Percentiles rank a stretch among this genome's conserved stretches.
Evolutionary conservation across 345 rosid species (phyloP).

Genomic region (Eucalyptus albens): DNA sequence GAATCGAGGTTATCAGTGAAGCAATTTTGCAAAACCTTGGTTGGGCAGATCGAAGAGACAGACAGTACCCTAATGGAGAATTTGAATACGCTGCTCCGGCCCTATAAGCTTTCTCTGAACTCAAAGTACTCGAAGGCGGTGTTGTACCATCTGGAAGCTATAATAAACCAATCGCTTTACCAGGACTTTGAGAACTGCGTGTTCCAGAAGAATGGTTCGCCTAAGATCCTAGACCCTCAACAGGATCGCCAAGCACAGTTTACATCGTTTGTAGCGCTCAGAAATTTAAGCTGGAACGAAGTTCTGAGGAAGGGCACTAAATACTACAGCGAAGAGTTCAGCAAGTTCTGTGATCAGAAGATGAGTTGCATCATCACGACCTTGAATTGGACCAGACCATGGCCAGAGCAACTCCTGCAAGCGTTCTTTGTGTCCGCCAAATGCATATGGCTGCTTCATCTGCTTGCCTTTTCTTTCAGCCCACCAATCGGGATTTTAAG

Average conservation of each 20-base stretch:
- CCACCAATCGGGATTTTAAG: constrained; percentile 68
- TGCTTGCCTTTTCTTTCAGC: constrained; percentile 84
- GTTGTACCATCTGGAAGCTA: constrained; percentile 67
- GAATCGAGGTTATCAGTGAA: constrained; percentile 91
- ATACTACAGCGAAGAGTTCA: constrained; percentile 86
- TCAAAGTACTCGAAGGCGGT: constrained; percentile 63
- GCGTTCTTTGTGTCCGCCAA: constrained; percentile 87
- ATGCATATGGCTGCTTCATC: constrained; percentile 91
- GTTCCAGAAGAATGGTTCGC: constrained; percentile 72
- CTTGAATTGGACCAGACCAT: constrained; percentile 72
- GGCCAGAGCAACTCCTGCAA: constrained; percentile 89
- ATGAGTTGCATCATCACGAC: constrained; percentile 81
- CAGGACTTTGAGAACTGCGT: constrained; percentile 85
- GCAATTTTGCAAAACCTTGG: constrained; percentile 78
- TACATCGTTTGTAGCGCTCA: constrained; percentile 57
- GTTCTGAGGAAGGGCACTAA: constrained; percentile 87
- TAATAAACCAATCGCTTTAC: constrained; percentile 70
- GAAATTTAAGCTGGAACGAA: constrained; percentile 95
- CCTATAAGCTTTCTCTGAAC: constrained; percentile 45
- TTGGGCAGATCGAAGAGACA: constrained; percentile 59
- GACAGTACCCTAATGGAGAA: constrained; percentile 39
- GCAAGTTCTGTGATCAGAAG: constrained; percentile 93
- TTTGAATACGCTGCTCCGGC: constrained; percentile 55
- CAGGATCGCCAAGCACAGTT: constrained; percentile 73
- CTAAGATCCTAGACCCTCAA: constrained; percentile 58